phyloP scores from a whole-genome alignment of 352 stramenopile genomes.

The Globisporangium iwayamae region DNA sequence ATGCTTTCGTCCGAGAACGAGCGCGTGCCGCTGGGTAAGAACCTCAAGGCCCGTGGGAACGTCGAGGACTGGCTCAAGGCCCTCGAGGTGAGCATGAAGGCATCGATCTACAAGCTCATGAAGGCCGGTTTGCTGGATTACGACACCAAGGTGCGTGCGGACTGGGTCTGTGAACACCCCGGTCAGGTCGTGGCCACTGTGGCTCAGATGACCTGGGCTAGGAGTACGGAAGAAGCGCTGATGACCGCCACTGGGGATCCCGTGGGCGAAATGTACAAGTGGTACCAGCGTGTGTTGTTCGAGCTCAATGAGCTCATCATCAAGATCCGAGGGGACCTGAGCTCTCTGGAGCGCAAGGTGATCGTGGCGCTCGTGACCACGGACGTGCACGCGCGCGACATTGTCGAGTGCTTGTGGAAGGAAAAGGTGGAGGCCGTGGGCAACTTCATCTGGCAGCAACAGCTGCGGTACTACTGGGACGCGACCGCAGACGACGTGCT shows the following conservation, averaged over 20 bases:
- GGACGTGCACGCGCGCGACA: conserved; percentile 90
- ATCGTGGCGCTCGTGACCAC: conserved; percentile 94
- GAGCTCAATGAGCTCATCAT: conserved; percentile 91
- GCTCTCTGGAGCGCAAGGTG: conserved; percentile 85
- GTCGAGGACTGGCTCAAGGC: conserved; percentile 87
- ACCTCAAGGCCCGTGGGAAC: conserved; percentile 90
- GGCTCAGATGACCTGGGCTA: conserved; percentile 92
- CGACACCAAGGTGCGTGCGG: conserved; percentile 67
- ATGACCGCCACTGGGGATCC: conserved; percentile 23
- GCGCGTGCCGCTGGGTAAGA: conserved; percentile 85
- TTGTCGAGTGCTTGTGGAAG: conserved; percentile 72
- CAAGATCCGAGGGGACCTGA: conserved; percentile 89
- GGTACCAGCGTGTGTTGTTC: conserved; percentile 71
- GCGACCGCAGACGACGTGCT: conserved; percentile 84
- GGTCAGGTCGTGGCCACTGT: conserved; percentile 93
- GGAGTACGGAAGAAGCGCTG: conserved; percentile 85
- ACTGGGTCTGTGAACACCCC: conserved; percentile 89
- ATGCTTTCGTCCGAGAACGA: conserved; percentile 93
- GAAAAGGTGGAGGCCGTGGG: conserved; percentile 61
- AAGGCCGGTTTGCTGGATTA: conserved; percentile 91
- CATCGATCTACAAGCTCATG: conserved; percentile 91
- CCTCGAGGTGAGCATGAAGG: conserved; percentile 89
- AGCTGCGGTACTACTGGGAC: conserved; percentile 94
- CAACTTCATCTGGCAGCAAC: conserved; percentile 95
- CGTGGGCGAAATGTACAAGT: conserved; percentile 54